Evolutionary conservation across 768 basidiomycete genomes (phyloP).

Genomic region (Leccinum rimulosum): DNA sequence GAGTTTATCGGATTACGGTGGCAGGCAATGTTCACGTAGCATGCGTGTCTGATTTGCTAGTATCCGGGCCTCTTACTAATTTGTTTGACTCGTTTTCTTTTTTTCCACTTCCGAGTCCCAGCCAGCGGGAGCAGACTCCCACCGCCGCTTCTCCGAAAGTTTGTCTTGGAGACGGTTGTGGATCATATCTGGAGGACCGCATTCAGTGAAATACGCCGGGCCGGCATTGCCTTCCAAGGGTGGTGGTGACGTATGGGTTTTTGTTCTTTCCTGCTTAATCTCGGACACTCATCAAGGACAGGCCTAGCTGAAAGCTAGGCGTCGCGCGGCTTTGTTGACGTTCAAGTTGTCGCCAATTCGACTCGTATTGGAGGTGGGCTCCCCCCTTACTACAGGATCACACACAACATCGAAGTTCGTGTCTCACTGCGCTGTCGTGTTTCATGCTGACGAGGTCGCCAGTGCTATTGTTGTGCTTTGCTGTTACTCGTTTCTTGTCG

Average conservation of each 20-base stretch:
- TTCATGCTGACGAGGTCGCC: neutral
- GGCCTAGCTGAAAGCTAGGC: constrained; percentile 35
- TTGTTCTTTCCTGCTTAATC: constrained; percentile 1
- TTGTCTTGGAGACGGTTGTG: too few relatives aligned
- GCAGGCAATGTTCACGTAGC: too few relatives aligned
- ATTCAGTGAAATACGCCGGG: too few relatives aligned
- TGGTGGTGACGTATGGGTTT: constrained; percentile 8
- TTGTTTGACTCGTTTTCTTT: too few relatives aligned
- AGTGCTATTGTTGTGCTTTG: neutral
- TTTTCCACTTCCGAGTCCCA: too few relatives aligned
- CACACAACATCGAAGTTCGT: constrained; percentile 25
- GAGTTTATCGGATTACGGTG: neutral
- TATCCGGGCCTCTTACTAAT: too few relatives aligned
- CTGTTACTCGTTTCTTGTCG: constrained; percentile 17
- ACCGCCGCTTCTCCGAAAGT: too few relatives aligned
- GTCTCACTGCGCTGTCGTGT: neutral
- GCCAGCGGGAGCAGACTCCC: too few relatives aligned
- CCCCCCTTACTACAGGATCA: too few relatives aligned
- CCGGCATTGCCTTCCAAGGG: neutral
- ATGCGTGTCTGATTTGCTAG: too few relatives aligned
- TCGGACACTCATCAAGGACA: constrained; percentile 45
- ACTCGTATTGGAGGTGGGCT: neutral
- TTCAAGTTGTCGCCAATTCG: constrained; percentile 1
- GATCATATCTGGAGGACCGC: too few relatives aligned
- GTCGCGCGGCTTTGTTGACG: constrained; percentile 19